Base-by-base conservation (phyloP, 305 asterid species). In the Ajuga reptans region DNA sequence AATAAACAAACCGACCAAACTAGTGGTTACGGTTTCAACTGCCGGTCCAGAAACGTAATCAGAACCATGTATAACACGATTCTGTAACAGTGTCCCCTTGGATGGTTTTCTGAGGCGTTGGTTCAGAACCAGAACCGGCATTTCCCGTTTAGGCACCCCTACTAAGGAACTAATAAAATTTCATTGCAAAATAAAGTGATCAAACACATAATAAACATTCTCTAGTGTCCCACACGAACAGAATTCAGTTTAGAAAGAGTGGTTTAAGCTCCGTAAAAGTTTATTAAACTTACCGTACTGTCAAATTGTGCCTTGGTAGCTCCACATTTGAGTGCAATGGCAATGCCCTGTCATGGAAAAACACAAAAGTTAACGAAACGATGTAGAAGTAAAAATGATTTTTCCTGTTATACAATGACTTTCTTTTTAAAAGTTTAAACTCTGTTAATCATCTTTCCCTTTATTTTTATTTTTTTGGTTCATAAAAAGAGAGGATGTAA, bases 271-370 rank as follows among this genome's bases (percentile, higher is more conserved):
- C 17, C 11, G 37, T 29, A 36, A 46, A 42, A 50, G 31, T 56
- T 46, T 16, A 47, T 21, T 27, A 67, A 69, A 81, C 96, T 83
- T 77, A 93, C 99, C 24, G 96, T 93, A 80, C 90, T 84, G 69
- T 93, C 99, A 65, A 93, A 89, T 76, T 87, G 96, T 39, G 90
- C 93, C 81, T 93, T 93, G 79, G 99, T 93, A 68, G 99, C 99
- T 82, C 99, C 99, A 83, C 96, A 93, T 82, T 86, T 93, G 47
- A 93, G 79, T 47, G 96, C 99, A 79, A 93, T 60, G 33, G 99
- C 89, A 76, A 93, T 85, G 69, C 99, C 99, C 97, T 93, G 88
- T 42, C 54, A 54, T 42, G 61, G 33, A 70, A 62, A 27, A 43
- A 16, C 53, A 24, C 1, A 54, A 39, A 36, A 52, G 68, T 49